phyloP scores from a whole-genome alignment of 202 grass and related monocot species.

The Musa balbisiana region DNA sequence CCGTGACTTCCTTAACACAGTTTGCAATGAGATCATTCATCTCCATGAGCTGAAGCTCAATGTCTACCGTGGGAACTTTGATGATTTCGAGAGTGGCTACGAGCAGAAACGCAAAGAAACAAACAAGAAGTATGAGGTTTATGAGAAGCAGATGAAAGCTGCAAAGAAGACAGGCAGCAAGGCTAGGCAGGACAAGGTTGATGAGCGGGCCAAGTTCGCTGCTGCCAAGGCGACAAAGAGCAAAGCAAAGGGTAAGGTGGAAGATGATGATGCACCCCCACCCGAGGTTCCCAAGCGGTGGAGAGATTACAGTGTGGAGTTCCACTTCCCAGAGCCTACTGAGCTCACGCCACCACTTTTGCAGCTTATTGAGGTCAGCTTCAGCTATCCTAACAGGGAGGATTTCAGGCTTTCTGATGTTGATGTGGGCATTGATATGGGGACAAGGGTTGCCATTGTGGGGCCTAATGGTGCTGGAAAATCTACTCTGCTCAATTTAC shows the following conservation, averaged over 20 bases:
- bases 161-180: conserved; percentile 62
- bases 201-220: conserved; percentile 45
- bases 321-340: conserved; percentile 70
- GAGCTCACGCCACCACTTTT: conserved; percentile 64
- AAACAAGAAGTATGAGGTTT: conserved; percentile 53
- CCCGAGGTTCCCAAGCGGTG: conserved; percentile 47
- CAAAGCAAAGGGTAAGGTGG: conserved; percentile 36
- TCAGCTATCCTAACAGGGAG: conserved; percentile 37
- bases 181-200: conserved; percentile 57
- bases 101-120: conserved; percentile 67
- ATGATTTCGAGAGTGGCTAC: conserved; percentile 59
- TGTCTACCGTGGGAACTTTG: conserved; percentile 64
- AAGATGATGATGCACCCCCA: conserved; percentile 40
- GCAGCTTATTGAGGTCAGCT: conserved; percentile 63
- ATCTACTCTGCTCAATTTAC: conserved; percentile 66
- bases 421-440: conserved; percentile 79
- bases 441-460: conserved; percentile 63
- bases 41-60: conserved; percentile 51
- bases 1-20: conserved; percentile 60
- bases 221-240: conserved; percentile 50
- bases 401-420: conserved; percentile 56
- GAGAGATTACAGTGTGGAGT: conserved; percentile 64
- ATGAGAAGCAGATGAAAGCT: conserved; percentile 54
- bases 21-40: conserved; percentile 64
- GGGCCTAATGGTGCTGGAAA: conserved; percentile 74